Conservation (phyloP, 169 alveolate genomes). For the Babesia ovis region DNA sequence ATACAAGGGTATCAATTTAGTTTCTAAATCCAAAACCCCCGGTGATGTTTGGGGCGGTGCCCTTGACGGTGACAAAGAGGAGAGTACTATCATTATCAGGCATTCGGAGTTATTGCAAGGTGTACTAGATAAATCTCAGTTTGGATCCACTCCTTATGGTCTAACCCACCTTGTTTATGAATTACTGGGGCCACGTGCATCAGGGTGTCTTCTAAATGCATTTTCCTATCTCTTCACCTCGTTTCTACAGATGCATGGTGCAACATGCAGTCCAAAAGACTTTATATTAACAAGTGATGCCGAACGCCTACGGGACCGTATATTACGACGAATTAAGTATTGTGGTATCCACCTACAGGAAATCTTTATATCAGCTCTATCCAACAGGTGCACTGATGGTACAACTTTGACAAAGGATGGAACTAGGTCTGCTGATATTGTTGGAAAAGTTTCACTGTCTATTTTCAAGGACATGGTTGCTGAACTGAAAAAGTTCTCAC, state of each 20-base stretch:
- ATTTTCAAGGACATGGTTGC: background rate
- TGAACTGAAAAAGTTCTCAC: constrained; percentile 15
- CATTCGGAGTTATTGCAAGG: constrained; percentile 94
- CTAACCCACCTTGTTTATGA: constrained; percentile 93
- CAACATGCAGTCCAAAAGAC: constrained; percentile 94
- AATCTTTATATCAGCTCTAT: constrained; percentile 61
- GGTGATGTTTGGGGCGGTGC: constrained; percentile 89
- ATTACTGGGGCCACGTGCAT: constrained; percentile 90
- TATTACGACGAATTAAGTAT: constrained; percentile 70
- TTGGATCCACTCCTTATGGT: constrained; percentile 96
- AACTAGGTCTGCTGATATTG: constrained; percentile 1
- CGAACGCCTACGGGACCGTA: constrained; percentile 79
- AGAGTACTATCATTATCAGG: constrained; percentile 70
- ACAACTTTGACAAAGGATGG: constrained; percentile 4
- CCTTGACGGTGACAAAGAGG: constrained; percentile 79
- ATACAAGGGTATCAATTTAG: constrained; percentile 75
- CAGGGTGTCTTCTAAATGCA: constrained; percentile 90
- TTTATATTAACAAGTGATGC: constrained; percentile 84
- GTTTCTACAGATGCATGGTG: constrained; percentile 90
- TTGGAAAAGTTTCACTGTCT: background rate
- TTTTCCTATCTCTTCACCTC: constrained; percentile 90
- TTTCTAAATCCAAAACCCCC: constrained; percentile 82
- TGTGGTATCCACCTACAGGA: constrained; percentile 74
- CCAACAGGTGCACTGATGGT: constrained; percentile 27
- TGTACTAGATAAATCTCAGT: constrained; percentile 94